Base-by-base conservation (phyloP, 768 basidiomycete genomes). In the Strobilomyces confusus region DNA sequence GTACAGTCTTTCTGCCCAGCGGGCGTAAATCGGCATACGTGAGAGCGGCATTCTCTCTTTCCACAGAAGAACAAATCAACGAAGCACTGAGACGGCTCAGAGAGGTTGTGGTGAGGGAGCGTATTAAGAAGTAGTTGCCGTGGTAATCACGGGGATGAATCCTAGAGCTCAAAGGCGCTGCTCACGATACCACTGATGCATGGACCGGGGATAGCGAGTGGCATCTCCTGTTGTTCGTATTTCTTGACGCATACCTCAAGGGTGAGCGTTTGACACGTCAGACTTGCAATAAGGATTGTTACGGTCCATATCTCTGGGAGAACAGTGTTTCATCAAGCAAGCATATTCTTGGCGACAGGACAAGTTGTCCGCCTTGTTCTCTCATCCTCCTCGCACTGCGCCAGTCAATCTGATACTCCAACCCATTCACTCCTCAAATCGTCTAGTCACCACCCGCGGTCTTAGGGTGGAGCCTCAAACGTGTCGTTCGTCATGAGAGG, bases 41-140 rank as follows among this genome's bases (percentile, higher is more conserved):
- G 26, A 79, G 94, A 40, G 89, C 90, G 17, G 77, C 89, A 36
- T 97, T 95, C 72, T 90, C 89, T 64, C 66, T 89, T 53, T 72
- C 82, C 19, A 72, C 74, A 1, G 80, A 80, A 51, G 80, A 82
- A 32, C 81, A 92, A 38, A 84, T 90, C 3, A 83, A 91, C 44
- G 81, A 86, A 72, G 93, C 85, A 2, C 65, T 95, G 57, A 73
- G 70, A 55, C 75, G 92, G 56, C 70, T 97, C 5, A 72, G 71
- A 34, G 67, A 58, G 30, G 78, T 80, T 3, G 56, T 73, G 34
- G 49, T 70, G 20, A 58, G 59, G 52, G 69, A 62, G 40, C 58
- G 65, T 41, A 58, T 54, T 19, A 49, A 25, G 30, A 48, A 52
- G 32, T 57, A 59, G 50, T 34, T 8, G 23, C 19, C 12, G 22